A percentile compares a stretch with the other conserved stretches of the same genome.
Conservation (phyloP, 2,329 filamentous ascomycete species). For the Dactylellina haptotyla region DNA sequence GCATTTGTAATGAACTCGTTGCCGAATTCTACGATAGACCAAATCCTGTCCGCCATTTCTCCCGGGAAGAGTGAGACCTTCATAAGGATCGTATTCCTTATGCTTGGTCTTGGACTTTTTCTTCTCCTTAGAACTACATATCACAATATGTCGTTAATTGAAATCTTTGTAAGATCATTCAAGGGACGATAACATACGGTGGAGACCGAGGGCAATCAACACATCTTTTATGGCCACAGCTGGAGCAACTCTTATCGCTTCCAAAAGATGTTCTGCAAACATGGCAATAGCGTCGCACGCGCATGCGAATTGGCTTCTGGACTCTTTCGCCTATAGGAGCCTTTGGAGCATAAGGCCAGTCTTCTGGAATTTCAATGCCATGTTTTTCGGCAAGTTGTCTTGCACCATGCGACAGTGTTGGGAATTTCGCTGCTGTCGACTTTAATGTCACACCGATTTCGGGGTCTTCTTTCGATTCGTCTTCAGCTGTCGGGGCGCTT, state of each 20-base stretch:
- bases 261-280: conserved; percentile 80
- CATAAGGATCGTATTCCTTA: conserved; percentile 56
- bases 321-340: conserved; percentile 67
- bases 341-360: conserved; percentile 58
- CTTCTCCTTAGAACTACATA: conserved; percentile 62
- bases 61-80: conserved; percentile 70
- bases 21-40: conserved; percentile 75
- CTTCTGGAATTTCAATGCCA: conserved; percentile 60
- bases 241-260: conserved; percentile 75
- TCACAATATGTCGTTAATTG: conserved; percentile 1
- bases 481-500: conserved; percentile 19
- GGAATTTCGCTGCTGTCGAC: conserved; percentile 56
- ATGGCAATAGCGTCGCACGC: conserved; percentile 82
- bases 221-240: conserved; percentile 83
- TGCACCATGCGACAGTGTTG: conserved; percentile 57
- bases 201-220: conserved; percentile 81
- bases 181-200: conserved; percentile 36
- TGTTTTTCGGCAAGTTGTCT: conserved; percentile 61
- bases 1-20: conserved; percentile 79
- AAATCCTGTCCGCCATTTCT: conserved; percentile 76
- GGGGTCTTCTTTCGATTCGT: conserved; percentile 40
- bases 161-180: not conserved
- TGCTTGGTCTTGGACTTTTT: conserved; percentile 68
- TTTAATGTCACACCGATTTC: conserved; percentile 40
- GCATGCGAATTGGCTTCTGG: conserved; percentile 80